phyloP scores from a whole-genome alignment of 192 early-diverging fungal genomes.

The Umbelopsis vinacea region DNA sequence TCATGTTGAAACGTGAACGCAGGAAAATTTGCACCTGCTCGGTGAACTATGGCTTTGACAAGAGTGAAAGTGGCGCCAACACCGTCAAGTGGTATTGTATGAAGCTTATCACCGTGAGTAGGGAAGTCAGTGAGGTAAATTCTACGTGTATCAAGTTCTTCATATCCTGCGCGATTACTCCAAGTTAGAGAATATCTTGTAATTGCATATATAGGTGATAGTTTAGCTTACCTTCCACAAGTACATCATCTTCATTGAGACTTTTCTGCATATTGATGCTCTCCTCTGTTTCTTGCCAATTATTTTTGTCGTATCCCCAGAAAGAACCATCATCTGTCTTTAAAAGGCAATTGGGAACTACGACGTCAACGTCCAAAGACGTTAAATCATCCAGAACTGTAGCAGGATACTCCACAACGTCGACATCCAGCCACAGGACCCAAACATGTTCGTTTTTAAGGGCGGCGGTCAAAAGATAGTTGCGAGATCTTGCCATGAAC shows the following conservation, averaged over 20 bases:
- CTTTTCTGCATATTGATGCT: constrained; percentile 49
- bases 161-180: constrained; percentile 29
- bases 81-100: constrained; percentile 60
- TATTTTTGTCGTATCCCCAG: constrained; percentile 62
- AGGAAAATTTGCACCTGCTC: constrained; percentile 62
- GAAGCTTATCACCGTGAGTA: constrained; percentile 27
- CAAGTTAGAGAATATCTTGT: not conserved
- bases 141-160: constrained; percentile 39
- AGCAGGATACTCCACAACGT: constrained; percentile 58
- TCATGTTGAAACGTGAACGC: constrained; percentile 60
- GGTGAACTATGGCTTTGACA: constrained; percentile 58
- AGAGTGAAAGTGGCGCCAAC: constrained; percentile 66
- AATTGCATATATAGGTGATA: not conserved
- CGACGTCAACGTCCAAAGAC: constrained; percentile 57
- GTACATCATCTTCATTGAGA: constrained; percentile 34
- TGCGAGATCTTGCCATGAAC: constrained; percentile 62
- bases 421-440: constrained; percentile 67
- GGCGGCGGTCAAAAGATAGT: constrained; percentile 58
- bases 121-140: constrained; percentile 42
- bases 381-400: constrained; percentile 59
- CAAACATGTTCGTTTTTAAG: constrained; percentile 54
- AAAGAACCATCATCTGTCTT: constrained; percentile 30
- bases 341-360: constrained; percentile 62
- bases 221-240: constrained; percentile 31
- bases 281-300: constrained; percentile 58